Base-by-base conservation (phyloP, 192 early-diverging fungal genomes). In the Polychytrium aggregatum region DNA sequence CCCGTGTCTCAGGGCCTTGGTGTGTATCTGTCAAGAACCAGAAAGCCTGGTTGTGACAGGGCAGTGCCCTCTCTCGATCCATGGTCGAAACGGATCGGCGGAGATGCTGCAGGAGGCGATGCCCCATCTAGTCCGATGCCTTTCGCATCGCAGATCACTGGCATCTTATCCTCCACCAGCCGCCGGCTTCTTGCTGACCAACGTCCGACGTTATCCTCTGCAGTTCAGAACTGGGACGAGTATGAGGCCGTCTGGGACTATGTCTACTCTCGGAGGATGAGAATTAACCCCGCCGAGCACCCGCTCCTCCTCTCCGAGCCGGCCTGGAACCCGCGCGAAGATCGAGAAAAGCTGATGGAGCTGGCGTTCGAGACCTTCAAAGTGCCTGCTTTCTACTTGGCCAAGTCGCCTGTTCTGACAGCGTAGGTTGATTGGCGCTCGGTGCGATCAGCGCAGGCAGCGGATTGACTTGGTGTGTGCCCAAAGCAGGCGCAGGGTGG, bases 331-430 rank as follows among this genome's bases (percentile, higher is more conserved):
- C 79, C 87, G 3, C 65, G 80, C 26, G 82, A 85, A 38, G 67
- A 71, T 43, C 79, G 96, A 21, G 86, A 91, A 45, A 93, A 88
- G 59, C 65, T 93, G 16, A 71, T 79, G 33, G 96, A 97, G 54
- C 51, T 97, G 44, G 91, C 91, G 0, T 99, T 99, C 74, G 96
- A 99, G 64, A 85, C 80, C 65, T 95, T 86, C 52, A 63, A 83
- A 25, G 76, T 83, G 30, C 91, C 92, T 30, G 92, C 92, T 17
- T 97, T 99, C 59, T 97, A 88, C 71, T 65, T 96, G 28, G 87
- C 84, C 48, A 85, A 90, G 58, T 81, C 79, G 24, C 85, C 96
- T 1, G 93, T 96, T 20, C 81, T 99, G 49, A 75, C 92, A 22
- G 85, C 94, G 72, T 89, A 80, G 51, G 71, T 73, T 17, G 26